Evolutionary conservation across 495 filamentous ascomycete genomes (phyloP), one percentile per base, ranked within the genome.

Genomic region (Daldinia decipiens): DNA sequence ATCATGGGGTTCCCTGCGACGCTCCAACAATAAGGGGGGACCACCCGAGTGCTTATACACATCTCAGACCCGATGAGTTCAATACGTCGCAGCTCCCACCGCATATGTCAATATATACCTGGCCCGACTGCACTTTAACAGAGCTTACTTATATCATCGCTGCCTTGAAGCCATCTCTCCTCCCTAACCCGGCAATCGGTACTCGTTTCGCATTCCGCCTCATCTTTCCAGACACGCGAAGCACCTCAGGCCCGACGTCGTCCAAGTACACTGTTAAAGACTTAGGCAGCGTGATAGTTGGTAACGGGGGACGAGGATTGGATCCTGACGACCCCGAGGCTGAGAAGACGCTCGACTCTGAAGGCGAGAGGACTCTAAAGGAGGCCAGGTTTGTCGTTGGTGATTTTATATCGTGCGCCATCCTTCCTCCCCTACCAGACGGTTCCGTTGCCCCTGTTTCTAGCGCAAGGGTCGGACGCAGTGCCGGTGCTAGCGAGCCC

Each of bases 141-240:
- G 93, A 98, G 80, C 90, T 98, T 36, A 87, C 90, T 6, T 73
- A 80, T 7, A 87, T 91, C 74, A 89, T 97, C 19, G 76, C 77
- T 34, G 71, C 72, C 26, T 67, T 73, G 36, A 68, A 72, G 31
- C 71, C 74, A 0, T 3, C 56, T 5, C 77, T 94, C 61, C 87
- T 97, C 24, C 92, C 94, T n/a, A 72, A 83, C 57, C 93, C 91
- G 0, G 85, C 88, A 21, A 85, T 93, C 50, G 94, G 94, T 62
- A 94, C 93, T 3, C 88, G 94, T 51, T 85, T 97, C 40, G 88
- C 89, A 57, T 99, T 93, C 84, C 90, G 94, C 0, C 87, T 97
- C 61, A 86, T 97, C 64, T 98, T 90, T 79, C 91, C 91, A 13
- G 94, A 97, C 80, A 91, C 91, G 21, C 85, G 89, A 13, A 83